Evolutionary conservation across 345 rosid species (phyloP).

Genomic region (Camelina sativa): DNA sequence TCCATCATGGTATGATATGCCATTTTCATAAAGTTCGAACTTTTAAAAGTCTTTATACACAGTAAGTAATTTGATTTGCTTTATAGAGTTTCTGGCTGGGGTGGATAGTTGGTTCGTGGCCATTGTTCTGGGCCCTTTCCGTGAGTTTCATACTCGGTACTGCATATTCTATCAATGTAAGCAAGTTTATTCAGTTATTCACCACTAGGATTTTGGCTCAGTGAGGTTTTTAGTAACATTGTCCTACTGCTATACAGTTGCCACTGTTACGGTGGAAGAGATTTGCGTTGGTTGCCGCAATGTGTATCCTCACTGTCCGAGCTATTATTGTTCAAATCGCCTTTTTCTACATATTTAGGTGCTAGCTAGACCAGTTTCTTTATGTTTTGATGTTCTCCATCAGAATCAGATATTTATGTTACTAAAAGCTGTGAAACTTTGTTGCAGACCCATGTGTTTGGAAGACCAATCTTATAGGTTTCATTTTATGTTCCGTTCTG

Average conservation of each 20-base stretch:
- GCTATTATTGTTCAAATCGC: constrained; percentile 95
- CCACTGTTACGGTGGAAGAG: constrained; percentile 94
- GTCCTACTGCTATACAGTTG: constrained; percentile 52
- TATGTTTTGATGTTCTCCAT: constrained; percentile 6
- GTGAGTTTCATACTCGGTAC: constrained; percentile 93
- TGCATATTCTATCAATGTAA: constrained; percentile 92
- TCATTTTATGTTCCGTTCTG: background rate
- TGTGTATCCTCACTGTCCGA: constrained; percentile 93
- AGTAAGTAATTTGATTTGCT: background rate
- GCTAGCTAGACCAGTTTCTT: constrained; percentile 8
- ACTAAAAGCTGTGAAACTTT: constrained; percentile 18
- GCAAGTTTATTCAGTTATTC: constrained; percentile 29
- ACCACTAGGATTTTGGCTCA: background rate
- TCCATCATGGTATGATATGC: constrained; percentile 66
- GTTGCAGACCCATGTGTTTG: constrained; percentile 72
- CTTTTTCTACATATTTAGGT: constrained; percentile 95
- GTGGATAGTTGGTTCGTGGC: constrained; percentile 90
- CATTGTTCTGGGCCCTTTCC: constrained; percentile 93
- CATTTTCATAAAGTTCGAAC: background rate
- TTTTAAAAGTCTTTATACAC: background rate
- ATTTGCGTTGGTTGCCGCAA: constrained; percentile 89
- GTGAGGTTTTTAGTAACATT: background rate
- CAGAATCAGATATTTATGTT: background rate
- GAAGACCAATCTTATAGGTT: constrained; percentile 54
- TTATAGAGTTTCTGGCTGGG: constrained; percentile 89